These are phyloP conservation scores for Zygosaccharomyces siamensis DNA, from an alignment of 805 yeast species.

Conservation along the genomic window DNA sequence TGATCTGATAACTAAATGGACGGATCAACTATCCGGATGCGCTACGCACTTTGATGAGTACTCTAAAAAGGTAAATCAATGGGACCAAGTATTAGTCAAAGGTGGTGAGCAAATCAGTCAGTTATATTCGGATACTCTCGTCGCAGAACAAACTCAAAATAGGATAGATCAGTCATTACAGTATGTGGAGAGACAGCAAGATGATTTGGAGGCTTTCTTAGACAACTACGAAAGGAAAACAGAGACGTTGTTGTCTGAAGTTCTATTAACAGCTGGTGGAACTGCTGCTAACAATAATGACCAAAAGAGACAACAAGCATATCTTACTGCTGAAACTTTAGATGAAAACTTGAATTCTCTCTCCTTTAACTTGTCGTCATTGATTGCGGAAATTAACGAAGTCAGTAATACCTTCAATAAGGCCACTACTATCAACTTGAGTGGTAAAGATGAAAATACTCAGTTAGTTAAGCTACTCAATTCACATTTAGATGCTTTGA, in stretches of 20 bases:
- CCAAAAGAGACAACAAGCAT: conserved; percentile 84
- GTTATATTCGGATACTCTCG: conserved; percentile 67
- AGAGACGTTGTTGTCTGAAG: conserved; percentile 36
- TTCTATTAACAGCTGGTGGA: conserved; percentile 31
- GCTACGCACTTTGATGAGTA: conserved; percentile 70
- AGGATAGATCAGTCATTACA: conserved; percentile 82
- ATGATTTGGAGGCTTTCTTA: conserved; percentile 77
- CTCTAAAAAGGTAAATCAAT: conserved; percentile 66
- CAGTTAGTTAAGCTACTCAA: conserved; percentile 79
- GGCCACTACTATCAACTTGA: conserved; percentile 39
- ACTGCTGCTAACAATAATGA: conserved; percentile 44
- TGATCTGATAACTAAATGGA: conserved; percentile 90
- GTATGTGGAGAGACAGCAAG: conserved; percentile 88
- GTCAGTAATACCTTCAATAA: conserved; percentile 78
- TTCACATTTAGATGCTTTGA: conserved; percentile 83
- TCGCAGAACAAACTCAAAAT: conserved; percentile 79
- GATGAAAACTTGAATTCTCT: conserved; percentile 76
- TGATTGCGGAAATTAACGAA: conserved; percentile 76
- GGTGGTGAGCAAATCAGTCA: conserved; percentile 83
- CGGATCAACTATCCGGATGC: conserved; percentile 71
- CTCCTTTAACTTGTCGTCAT: conserved; percentile 68
- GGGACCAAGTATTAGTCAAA: conserved; percentile 81
- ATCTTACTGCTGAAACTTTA: conserved; percentile 76
- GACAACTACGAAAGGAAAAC: conserved; percentile 65
- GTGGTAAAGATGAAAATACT: conserved; percentile 40